Conservation (phyloP, 192 early-diverging fungal genomes). For the Coemansia umbellata region DNA sequence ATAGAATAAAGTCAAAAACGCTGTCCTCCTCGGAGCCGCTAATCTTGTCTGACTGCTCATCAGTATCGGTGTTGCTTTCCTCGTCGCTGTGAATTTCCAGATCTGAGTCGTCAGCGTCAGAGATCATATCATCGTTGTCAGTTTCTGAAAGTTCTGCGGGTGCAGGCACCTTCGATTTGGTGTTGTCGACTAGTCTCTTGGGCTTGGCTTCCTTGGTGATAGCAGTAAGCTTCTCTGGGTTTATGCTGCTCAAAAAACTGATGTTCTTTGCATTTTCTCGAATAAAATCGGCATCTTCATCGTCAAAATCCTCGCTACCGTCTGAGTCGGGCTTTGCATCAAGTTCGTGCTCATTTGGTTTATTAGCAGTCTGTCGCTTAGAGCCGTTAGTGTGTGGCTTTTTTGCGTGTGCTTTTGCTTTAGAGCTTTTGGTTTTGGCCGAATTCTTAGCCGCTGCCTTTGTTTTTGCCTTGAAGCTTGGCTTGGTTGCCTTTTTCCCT, state of each 20-base stretch:
- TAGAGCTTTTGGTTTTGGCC: background rate
- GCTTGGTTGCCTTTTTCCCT: background rate
- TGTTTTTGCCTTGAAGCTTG: slow-evolving; percentile 1
- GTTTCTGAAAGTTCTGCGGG: slow-evolving; percentile 14
- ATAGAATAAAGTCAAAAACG: slow-evolving; percentile 6
- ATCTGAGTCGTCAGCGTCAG: slow-evolving; percentile 15
- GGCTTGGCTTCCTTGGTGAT: slow-evolving; percentile 31
- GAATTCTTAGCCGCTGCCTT: background rate
- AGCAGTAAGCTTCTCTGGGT: slow-evolving; percentile 24
- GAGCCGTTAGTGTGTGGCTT: background rate
- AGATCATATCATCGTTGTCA: slow-evolving; percentile 14
- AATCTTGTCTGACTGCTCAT: slow-evolving; percentile 2
- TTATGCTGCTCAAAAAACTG: slow-evolving; percentile 31
- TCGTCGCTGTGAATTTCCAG: slow-evolving; percentile 27
- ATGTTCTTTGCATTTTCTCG: slow-evolving; percentile 25
- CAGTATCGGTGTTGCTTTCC: background rate
- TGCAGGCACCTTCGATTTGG: background rate
- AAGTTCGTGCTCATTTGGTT: background rate
- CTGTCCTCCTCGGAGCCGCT: background rate
- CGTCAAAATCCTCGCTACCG: slow-evolving; percentile 34
- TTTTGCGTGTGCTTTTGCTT: background rate
- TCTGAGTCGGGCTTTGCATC: background rate
- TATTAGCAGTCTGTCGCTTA: background rate
- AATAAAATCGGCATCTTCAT: slow-evolving; percentile 48
- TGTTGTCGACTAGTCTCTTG: slow-evolving; percentile 6